phyloP scores from a whole-genome alignment of 805 yeast species.

The Ogataea allantospora region DNA sequence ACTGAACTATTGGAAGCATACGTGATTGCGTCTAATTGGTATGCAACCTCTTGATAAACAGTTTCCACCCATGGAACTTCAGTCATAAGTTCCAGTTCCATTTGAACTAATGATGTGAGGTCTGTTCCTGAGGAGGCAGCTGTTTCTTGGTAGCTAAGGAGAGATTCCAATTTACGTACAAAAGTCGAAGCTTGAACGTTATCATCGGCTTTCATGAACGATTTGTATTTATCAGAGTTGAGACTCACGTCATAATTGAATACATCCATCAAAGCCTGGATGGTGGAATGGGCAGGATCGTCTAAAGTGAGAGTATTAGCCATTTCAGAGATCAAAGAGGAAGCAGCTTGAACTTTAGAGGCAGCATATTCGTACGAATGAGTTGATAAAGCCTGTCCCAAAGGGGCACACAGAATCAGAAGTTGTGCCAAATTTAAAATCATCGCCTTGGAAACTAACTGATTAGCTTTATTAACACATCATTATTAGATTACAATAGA shows the following conservation, averaged over 20 bases:
- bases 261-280: slow-evolving; percentile 7
- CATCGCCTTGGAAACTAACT: no score
- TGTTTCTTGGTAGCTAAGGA: slow-evolving; percentile 5
- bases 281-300: slow-evolving; percentile 2
- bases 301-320: slow-evolving; percentile 1
- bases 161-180: slow-evolving; percentile 1
- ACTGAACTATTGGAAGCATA: slow-evolving; percentile 3
- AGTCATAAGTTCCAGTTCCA: slow-evolving; percentile 7
- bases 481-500: slow-evolving; percentile 5
- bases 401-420: neutral
- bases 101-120: slow-evolving; percentile 5
- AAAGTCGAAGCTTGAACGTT: slow-evolving; percentile 1
- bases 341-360: slow-evolving; percentile 6
- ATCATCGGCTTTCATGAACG: neutral
- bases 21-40: slow-evolving; percentile 7
- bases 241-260: slow-evolving; percentile 7
- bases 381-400: neutral
- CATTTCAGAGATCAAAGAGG: slow-evolving; percentile 5
- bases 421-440: neutral
- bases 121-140: slow-evolving; percentile 2
- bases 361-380: slow-evolving; percentile 5
- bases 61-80: slow-evolving; percentile 9
- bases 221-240: neutral
- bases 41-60: slow-evolving; percentile 6
- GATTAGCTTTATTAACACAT: slow-evolving; percentile 7